Evolutionary conservation across 2,329 filamentous ascomycete species (phyloP).

Genomic region (Xylariaceae sp.): DNA sequence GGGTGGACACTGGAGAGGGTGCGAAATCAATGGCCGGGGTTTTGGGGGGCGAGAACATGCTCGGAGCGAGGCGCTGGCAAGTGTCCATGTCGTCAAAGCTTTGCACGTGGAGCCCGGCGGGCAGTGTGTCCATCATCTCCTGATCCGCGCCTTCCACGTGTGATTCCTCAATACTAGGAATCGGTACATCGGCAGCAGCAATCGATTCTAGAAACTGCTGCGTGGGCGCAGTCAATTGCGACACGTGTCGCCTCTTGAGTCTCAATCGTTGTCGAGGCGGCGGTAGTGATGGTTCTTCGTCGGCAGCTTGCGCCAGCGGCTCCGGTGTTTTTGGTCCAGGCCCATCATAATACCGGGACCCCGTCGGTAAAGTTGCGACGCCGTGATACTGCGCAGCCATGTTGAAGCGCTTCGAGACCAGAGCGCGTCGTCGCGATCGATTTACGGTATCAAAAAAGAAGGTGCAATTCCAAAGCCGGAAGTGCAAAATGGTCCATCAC

Average conservation of each 20-base stretch:
- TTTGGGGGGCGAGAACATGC: constrained; percentile 50
- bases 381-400: constrained; percentile 43
- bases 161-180: constrained; percentile 59
- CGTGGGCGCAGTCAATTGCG: constrained; percentile 52
- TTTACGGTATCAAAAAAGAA: constrained; percentile 6
- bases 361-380: constrained; percentile 40
- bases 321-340: constrained; percentile 48
- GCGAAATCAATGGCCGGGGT: constrained; percentile 49
- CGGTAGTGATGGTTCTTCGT: constrained; percentile 36
- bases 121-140: constrained; percentile 38
- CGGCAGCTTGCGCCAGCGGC: constrained; percentile 35
- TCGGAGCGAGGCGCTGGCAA: constrained; percentile 33
- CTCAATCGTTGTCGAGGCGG: constrained; percentile 49
- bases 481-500: constrained; percentile 15
- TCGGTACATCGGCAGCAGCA: constrained; percentile 57
- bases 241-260: constrained; percentile 50
- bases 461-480: constrained; percentile 9
- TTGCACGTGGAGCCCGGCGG: constrained; percentile 32
- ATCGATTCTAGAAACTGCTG: constrained; percentile 64
- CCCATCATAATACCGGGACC: constrained; percentile 34
- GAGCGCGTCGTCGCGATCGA: constrained; percentile 2
- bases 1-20: constrained; percentile 39
- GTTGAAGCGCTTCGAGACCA: constrained; percentile 6
- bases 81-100: constrained; percentile 29
- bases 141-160: constrained; percentile 36